Evolutionary conservation across 306 rosid species (phyloP).

Genomic region (Sechiopsis laciniata): DNA sequence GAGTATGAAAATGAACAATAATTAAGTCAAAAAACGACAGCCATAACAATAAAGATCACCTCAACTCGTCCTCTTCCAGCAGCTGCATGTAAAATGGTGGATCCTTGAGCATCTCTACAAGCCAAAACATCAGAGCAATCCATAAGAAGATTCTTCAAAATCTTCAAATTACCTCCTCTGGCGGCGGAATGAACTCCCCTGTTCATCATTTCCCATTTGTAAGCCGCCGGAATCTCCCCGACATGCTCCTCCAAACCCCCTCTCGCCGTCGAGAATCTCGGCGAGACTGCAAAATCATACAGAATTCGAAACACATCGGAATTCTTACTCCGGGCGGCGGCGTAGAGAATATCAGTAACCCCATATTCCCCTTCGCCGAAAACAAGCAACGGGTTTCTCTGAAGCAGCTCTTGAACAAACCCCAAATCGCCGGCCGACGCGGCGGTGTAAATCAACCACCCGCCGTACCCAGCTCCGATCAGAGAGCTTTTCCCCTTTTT

Average conservation of each 20-base stretch:
- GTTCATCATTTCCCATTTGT: slow-evolving; percentile 78
- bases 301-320: slow-evolving; percentile 49
- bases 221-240: slow-evolving; percentile 65
- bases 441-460: slow-evolving; percentile 96
- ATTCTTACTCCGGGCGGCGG: slow-evolving; percentile 58
- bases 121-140: slow-evolving; percentile 68
- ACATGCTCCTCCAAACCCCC: slow-evolving; percentile 53
- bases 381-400: slow-evolving; percentile 54
- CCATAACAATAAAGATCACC: slow-evolving; percentile 39
- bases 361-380: slow-evolving; percentile 76
- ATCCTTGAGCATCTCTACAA: slow-evolving; percentile 72
- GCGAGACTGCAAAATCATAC: slow-evolving; percentile 68
- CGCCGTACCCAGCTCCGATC: slow-evolving; percentile 77
- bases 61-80: slow-evolving; percentile 87
- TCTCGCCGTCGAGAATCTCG: slow-evolving; percentile 47
- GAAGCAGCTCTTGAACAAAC: slow-evolving; percentile 51
- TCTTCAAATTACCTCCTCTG: slow-evolving; percentile 75
- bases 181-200: slow-evolving; percentile 93
- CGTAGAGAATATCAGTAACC: slow-evolving; percentile 64
- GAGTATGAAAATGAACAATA: slow-evolving; percentile 24
- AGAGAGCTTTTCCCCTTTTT: slow-evolving; percentile 59
- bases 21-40: background rate
- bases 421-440: slow-evolving; percentile 84
- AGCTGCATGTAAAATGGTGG: slow-evolving; percentile 83
- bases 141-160: slow-evolving; percentile 64